Conservation (phyloP, 1,284 basidiomycete genomes). For the Naganishia cerealis region DNA sequence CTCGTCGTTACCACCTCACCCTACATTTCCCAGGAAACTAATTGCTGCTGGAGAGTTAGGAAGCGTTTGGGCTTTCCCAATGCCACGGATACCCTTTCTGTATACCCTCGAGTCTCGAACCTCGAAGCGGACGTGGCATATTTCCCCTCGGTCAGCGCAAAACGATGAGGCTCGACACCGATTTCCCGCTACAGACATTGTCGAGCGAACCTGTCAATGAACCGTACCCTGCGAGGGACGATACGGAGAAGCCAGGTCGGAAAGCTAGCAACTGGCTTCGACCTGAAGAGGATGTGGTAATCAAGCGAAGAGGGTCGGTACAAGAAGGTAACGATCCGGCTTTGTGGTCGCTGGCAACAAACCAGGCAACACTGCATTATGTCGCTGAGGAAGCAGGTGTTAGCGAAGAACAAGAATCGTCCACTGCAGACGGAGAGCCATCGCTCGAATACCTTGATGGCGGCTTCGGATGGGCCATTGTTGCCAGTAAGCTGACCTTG, state of each 20-base stretch:
- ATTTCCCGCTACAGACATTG: not conserved
- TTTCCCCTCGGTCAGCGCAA: not conserved
- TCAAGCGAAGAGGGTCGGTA: not conserved
- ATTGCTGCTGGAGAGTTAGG: too few species aligned
- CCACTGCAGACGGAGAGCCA: not conserved
- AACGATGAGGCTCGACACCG: not conserved
- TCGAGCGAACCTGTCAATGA: not conserved
- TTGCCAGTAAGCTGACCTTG: conserved; percentile 11
- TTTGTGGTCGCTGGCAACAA: not conserved
- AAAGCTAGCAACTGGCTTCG: not conserved
- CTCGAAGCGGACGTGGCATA: not conserved
- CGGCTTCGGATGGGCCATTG: conserved; percentile 33
- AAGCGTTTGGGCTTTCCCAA: too few species aligned
- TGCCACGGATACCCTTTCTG: too few species aligned
- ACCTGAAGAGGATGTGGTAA: not conserved
- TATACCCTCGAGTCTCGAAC: not conserved
- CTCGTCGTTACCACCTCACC: too few species aligned
- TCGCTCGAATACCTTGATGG: conserved; percentile 30
- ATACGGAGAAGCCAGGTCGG: not conserved
- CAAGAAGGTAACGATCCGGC: not conserved
- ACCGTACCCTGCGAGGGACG: not conserved
- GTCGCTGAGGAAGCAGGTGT: not conserved
- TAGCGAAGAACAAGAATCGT: not conserved
- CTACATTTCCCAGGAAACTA: too few species aligned
- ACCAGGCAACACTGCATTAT: not conserved